These are phyloP conservation scores for Adansonia madagascariensis DNA, from an alignment of 441 rosid species.

Conservation along the genomic window DNA sequence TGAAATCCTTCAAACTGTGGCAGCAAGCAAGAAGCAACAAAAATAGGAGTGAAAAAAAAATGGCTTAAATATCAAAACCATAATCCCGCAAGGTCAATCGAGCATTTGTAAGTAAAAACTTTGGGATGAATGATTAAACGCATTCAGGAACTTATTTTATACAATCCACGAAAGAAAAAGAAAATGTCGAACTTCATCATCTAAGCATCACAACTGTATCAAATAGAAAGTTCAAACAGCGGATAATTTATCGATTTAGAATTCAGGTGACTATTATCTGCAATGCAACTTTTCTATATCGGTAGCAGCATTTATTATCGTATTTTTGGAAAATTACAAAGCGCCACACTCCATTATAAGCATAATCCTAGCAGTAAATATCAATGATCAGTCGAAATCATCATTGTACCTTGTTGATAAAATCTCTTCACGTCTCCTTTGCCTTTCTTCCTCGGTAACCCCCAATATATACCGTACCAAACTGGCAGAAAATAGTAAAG, in stretches of 20 bases:
- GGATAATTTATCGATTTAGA: neutral
- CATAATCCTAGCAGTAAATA: neutral
- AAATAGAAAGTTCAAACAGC: neutral
- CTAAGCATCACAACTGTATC: neutral
- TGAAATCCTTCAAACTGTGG: constrained; percentile 81
- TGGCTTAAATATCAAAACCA: neutral
- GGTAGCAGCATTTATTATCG: neutral
- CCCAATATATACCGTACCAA: constrained; percentile 75
- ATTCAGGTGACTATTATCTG: neutral
- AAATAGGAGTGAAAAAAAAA: neutral
- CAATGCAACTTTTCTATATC: neutral
- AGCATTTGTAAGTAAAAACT: neutral
- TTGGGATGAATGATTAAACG: neutral
- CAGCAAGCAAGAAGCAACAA: neutral
- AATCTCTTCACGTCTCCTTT: constrained; percentile 82
- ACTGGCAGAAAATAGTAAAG: constrained; percentile 43
- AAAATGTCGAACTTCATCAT: neutral
- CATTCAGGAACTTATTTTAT: neutral
- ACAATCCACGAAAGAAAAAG: neutral
- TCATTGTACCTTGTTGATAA: constrained; percentile 76
- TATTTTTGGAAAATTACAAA: neutral
- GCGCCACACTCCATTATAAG: neutral
- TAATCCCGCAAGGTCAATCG: neutral
- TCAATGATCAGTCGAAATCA: neutral
- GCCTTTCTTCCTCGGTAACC: constrained; percentile 84